phyloP scores from a whole-genome alignment of 2,329 filamentous ascomycete species.

The Fusarium decemcellulare region DNA sequence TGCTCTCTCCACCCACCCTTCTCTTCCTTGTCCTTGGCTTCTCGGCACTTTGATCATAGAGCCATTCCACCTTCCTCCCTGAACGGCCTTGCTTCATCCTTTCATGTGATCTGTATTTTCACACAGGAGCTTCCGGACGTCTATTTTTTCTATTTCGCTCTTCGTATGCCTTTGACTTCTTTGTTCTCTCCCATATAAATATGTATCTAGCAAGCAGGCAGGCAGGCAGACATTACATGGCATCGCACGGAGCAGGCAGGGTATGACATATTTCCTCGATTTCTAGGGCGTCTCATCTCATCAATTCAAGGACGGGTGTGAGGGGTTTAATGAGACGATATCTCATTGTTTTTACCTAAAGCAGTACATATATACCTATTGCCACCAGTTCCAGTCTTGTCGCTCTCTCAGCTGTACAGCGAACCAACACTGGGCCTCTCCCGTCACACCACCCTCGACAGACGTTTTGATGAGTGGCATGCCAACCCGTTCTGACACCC shows the following conservation, averaged over 20 bases:
- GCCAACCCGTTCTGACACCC: slow-evolving; percentile 4
- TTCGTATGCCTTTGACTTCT: slow-evolving; percentile 1
- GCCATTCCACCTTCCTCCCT: not conserved
- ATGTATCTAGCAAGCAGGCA: slow-evolving; percentile 20
- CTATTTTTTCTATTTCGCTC: not conserved
- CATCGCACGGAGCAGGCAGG: slow-evolving; percentile 37
- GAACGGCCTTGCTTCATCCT: slow-evolving; percentile 12
- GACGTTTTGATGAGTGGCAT: slow-evolving; percentile 1
- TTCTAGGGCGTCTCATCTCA: slow-evolving; percentile 14
- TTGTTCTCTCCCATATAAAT: not conserved
- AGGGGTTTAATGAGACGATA: not conserved
- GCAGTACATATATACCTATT: slow-evolving; percentile 17
- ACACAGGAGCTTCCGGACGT: not conserved
- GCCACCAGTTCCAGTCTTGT: not conserved
- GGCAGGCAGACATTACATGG: slow-evolving; percentile 30
- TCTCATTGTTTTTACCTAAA: slow-evolving; percentile 2
- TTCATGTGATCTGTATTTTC: not conserved
- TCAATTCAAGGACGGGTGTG: slow-evolving; percentile 2
- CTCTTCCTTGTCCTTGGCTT: not conserved
- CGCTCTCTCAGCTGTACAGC: not conserved
- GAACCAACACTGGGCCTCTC: not conserved
- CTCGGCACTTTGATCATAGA: slow-evolving; percentile 4
- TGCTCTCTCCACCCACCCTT: not conserved
- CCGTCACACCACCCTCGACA: slow-evolving; percentile 1
- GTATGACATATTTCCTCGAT: slow-evolving; percentile 8